phyloP scores from a whole-genome alignment of 805 yeast genomes.

The Metschnikowia chrysomelidarum region DNA sequence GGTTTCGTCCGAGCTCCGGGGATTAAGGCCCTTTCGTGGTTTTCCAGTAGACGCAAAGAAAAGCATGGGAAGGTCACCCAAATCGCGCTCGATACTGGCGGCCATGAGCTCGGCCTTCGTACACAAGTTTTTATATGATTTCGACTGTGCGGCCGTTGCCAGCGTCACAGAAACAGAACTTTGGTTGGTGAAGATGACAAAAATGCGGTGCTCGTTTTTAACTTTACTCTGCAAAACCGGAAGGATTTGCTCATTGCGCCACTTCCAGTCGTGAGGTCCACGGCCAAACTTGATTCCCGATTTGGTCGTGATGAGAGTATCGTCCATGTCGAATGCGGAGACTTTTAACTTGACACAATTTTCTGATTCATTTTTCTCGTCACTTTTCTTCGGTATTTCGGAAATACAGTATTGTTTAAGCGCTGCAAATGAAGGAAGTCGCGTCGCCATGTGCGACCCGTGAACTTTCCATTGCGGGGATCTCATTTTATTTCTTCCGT shows the following conservation, averaged over 20 bases:
- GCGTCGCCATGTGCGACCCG: constrained; percentile 45
- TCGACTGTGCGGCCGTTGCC: constrained; percentile 18
- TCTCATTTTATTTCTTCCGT: no score
- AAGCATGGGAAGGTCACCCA: constrained; percentile 29
- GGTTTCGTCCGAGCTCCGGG: constrained; percentile 26
- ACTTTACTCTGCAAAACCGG: constrained; percentile 25
- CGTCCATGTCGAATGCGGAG: constrained; percentile 85
- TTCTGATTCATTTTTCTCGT: constrained; percentile 8
- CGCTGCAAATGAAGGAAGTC: constrained; percentile 29
- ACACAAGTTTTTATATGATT: constrained; percentile 40
- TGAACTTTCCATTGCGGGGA: constrained; percentile 28
- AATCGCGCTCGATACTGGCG: constrained; percentile 22
- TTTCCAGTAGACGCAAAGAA: constrained; percentile 65
- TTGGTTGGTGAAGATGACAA: constrained; percentile 85
- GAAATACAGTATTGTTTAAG: constrained; percentile 2
- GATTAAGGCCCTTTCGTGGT: constrained; percentile 31
- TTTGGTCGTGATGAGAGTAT: constrained; percentile 67
- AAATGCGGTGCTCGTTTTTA: constrained; percentile 26
- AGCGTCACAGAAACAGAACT: constrained; percentile 56
- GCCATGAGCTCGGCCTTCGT: constrained; percentile 41
- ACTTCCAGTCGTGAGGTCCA: constrained; percentile 70
- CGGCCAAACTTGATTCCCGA: constrained; percentile 59
- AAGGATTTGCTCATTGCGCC: constrained; percentile 30
- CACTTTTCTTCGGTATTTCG: background rate
- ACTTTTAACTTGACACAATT: no score